Evolutionary conservation across 352 stramenopile species (phyloP), one percentile per base, ranked within the genome.

Genomic region (Phytopythium chamaehyphon): DNA sequence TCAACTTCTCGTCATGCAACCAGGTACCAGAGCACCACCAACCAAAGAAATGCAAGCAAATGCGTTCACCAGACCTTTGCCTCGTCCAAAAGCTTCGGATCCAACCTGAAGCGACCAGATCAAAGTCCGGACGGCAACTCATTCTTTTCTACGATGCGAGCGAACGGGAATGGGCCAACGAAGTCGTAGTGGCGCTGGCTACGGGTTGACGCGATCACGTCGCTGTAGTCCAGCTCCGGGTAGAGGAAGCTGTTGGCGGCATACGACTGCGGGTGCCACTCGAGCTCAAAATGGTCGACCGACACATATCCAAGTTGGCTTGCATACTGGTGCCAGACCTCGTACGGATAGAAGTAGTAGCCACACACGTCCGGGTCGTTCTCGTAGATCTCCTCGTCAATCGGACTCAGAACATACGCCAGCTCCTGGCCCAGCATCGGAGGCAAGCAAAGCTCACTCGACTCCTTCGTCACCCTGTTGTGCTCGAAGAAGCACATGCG

Each of bases 261-360:
- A 51, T 71, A 90, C 51, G 78, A 90, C 64, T 87, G 73, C 59
- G 67, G 51, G 47, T 83, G 60, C 78, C 78, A 87, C 58, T 82
- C 51, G 46, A 89, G 64, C 40, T 84, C 67, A 50, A 86, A 87
- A 52, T 80, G 76, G 66, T 87, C 86, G 39, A 87, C 67, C 61
- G 83, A 87, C 39, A 89, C 86, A 56, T 75, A 72, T 47, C 73
- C 66, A 40, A 89, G 85, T 43, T 72, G 61, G 47, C 52, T 57
- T 53, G 67, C 66, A 57, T 87, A 84, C 54, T 74, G 61, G 56
- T 75, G 71, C 48, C 70, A 62, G 47, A 85, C 66, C 43, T 86
- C 78, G 59, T 87, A 89, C 51, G 76, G 78, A 60, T 86, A 83
- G 33, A 87, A 82, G 66, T 89, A 89, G 57, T 80, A 84, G 40